phyloP scores from a whole-genome alignment of 192 early-diverging fungal species.

The Jimgerdemannia lactiflua region DNA sequence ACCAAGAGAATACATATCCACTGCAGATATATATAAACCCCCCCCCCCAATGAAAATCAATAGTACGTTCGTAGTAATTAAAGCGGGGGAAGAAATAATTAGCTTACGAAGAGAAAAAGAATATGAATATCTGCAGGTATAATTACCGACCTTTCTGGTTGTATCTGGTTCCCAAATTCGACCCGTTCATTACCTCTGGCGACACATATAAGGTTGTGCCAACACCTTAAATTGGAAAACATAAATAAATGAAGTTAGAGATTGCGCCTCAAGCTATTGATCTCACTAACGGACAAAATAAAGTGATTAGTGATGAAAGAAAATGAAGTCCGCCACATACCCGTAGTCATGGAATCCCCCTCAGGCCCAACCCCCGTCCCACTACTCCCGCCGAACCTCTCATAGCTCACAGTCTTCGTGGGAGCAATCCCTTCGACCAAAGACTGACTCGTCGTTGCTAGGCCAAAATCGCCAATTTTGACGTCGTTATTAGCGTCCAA shows the following conservation, averaged over 20 bases:
- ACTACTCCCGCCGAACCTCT: neutral
- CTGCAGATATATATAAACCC: too few species aligned
- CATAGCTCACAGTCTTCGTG: neutral
- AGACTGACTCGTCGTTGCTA: conserved; percentile 55
- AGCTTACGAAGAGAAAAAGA: too few species aligned
- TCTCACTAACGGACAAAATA: too few species aligned
- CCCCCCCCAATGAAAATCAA: too few species aligned
- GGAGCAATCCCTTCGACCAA: conserved; percentile 19
- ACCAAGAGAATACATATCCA: conserved; percentile 70
- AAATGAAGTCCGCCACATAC: too few species aligned
- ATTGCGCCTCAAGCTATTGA: too few species aligned
- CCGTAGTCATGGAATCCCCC: conserved; percentile 70
- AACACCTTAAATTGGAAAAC: conserved; percentile 38
- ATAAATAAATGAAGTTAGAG: too few species aligned
- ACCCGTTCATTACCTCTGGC: conserved; percentile 58
- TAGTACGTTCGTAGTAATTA: too few species aligned
- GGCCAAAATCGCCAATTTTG: conserved; percentile 76
- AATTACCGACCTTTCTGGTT: conserved; percentile 55
- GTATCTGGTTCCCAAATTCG: conserved; percentile 50
- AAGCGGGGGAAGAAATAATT: too few species aligned
- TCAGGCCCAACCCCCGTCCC: conserved; percentile 16
- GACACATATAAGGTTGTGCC: conserved; percentile 94
- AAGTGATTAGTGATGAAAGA: too few species aligned
- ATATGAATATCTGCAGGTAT: too few species aligned
- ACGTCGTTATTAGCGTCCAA: conserved; percentile 62